Base-by-base conservation (phyloP, 2,329 filamentous ascomycete species). In the Sclerotinia glacialis region DNA sequence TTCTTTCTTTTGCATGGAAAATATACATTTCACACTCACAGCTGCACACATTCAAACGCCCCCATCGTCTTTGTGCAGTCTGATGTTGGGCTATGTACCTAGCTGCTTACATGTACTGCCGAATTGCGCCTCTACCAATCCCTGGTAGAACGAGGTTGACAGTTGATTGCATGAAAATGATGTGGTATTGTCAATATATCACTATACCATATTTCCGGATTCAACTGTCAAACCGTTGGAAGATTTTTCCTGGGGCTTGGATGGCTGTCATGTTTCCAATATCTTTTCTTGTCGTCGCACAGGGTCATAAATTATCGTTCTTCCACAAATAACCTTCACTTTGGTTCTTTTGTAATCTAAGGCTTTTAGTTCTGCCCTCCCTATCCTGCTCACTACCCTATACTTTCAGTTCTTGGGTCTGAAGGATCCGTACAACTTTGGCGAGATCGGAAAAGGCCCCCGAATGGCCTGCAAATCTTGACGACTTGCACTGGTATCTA, bases 11-110 rank as follows among this genome's bases (percentile, higher is more conserved):
- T 60, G 58, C n/a, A 37, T 26, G 12, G 44, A 8, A 12, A 26
- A 34, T 12, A 49, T 37, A 14, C 14, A 37, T 4, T 47, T 60
- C 8, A 7, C 18, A 37, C 1, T 37, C 28, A 21, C 21, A 60
- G 44, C 28, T 49, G 44, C 5, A 21, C 34, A 34, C 23, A 47
- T 23, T n/a, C 28, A 50, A 40, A 50, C 28, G n/a, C n/a, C n/a
- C n/a, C n/a, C n/a, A n/a, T n/a, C n/a, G 28, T 58, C 26, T 64
- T 49, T 64, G 62, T 52, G 62, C 28, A 58, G 62, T 64, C 37
- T 11, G 28, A 58, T 47, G 42, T 47, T 46, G 52, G 49, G 62
- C 40, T 62, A 40, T 49, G n/a, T 34, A 40, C 7, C 6, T 50
- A 49, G 44, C 28, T 37, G 58, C 9, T 60, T 21, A 37, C 49